phyloP scores from a whole-genome alignment of 1,139 yeast species.

The Magnusiomyces suaveolens region DNA sequence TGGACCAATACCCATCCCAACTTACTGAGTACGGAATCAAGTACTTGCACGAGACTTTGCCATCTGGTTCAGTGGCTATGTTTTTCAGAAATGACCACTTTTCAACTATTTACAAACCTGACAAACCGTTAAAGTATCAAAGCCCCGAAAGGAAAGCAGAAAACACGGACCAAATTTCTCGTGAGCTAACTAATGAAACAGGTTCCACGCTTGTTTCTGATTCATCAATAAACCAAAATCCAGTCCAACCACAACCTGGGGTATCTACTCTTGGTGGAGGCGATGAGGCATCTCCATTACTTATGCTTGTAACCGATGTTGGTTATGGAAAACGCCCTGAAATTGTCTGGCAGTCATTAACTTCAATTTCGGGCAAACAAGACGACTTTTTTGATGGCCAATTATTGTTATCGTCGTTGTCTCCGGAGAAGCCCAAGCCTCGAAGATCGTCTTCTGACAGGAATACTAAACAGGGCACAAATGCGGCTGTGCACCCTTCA shows the following conservation, averaged over 20 bases:
- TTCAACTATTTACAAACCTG: conserved; percentile 53
- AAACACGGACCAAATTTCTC: no score
- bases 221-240: neutral
- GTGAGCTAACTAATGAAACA: no score
- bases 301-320: conserved; percentile 62
- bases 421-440: neutral
- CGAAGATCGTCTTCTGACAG: neutral
- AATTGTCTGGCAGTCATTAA: conserved; percentile 70
- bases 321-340: conserved; percentile 44
- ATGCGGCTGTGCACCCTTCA: neutral
- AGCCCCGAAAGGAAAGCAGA: neutral
- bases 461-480: no score
- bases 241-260: no score
- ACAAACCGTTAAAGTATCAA: conserved; percentile 12
- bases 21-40: conserved; percentile 55
- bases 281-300: conserved; percentile 34
- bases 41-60: conserved; percentile 35
- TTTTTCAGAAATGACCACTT: conserved; percentile 84
- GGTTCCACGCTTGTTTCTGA: neutral
- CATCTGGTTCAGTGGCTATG: conserved; percentile 45
- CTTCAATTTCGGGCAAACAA: conserved; percentile 53
- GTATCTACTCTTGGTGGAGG: neutral
- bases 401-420: conserved; percentile 18
- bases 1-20: conserved; percentile 53
- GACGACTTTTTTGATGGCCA: conserved; percentile 59